Evolutionary conservation across 176 grass and related monocot species (phyloP), one percentile per base, ranked within the genome.

Genomic region (Oryza meridionalis): DNA sequence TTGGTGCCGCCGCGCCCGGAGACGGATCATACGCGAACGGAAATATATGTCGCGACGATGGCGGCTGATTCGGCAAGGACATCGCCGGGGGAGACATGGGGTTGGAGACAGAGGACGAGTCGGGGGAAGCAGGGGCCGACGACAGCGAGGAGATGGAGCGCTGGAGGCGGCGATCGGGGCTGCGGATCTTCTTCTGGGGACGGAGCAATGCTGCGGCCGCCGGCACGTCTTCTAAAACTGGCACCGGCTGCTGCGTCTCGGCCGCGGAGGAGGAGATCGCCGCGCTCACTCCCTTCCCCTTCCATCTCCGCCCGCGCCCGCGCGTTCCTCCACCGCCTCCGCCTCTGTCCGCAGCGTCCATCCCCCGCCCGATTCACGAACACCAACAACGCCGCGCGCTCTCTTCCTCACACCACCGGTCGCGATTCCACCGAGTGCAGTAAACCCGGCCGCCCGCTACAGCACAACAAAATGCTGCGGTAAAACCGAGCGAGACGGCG

Each of bases 111-210:
- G 86, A 88, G 88, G 90, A 90, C 1, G 84, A 87, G 69, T 26
- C 81, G 0, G 88, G 85, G 49, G 92, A 91, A 13, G 82, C 65
- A 0, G 87, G 72, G 7, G 74, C 64, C 59, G 88, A 86, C 37
- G 86, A 84, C 8, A 83, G 59, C 32, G 75, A 67, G 2, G 86
- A 75, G 67, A 27, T 46, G 14, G 86, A 91, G 62, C 79, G 79
- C 42, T 84, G 73, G 63, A 82, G 84, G 72, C 75, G 53, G 25
- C 78, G 50, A 29, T 93, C 90, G 6, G 86, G 90, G 84, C 90
- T 94, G 47, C 87, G 85, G 8, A 90, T 84, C 89, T 88, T 98
- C 86, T 93, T 98, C 27, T 79, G 26, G 38, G 85, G 92, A 6
- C 76, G 92, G 47, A 84, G 82, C 59, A 78, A 84, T 87, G 80